Conservation (phyloP, 2,329 filamentous ascomycete genomes). For the Aspergillus flavus region DNA sequence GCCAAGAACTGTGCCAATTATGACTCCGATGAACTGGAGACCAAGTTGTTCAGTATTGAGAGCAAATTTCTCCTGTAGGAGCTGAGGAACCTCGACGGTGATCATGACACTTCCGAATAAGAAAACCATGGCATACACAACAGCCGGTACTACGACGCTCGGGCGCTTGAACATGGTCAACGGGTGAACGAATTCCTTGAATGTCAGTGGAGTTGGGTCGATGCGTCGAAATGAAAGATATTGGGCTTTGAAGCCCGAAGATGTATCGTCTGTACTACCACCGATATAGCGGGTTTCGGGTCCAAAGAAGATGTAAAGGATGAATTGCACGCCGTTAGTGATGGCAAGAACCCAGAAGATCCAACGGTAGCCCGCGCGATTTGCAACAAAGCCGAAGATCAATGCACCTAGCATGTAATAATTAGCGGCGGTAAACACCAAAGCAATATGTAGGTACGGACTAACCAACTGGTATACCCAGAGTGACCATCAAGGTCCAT, state of each 20-base stretch:
- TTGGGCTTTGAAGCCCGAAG: constrained; percentile 23
- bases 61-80: constrained; percentile 58
- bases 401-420: constrained; percentile 29
- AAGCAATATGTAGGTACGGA: background rate
- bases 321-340: constrained; percentile 58
- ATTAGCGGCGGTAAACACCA: background rate
- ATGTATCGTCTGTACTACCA: constrained; percentile 23
- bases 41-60: constrained; percentile 62
- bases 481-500: constrained; percentile 56
- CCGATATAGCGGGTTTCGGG: constrained; percentile 57
- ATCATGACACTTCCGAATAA: constrained; percentile 57
- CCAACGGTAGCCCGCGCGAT: constrained; percentile 59
- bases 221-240: constrained; percentile 53
- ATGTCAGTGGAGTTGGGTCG: constrained; percentile 53
- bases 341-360: constrained; percentile 63
- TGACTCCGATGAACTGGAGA: constrained; percentile 60
- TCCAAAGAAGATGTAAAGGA: constrained; percentile 58
- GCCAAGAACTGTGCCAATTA: constrained; percentile 61
- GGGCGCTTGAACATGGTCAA: constrained; percentile 49
- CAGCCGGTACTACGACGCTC: constrained; percentile 55
- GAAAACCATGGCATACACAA: constrained; percentile 62
- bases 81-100: constrained; percentile 62
- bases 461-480: constrained; percentile 46
- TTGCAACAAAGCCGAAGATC: constrained; percentile 47
- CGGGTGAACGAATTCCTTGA: constrained; percentile 56